phyloP scores from a whole-genome alignment of 1,139 yeast species.

The Saccharomyces hybrid region DNA sequence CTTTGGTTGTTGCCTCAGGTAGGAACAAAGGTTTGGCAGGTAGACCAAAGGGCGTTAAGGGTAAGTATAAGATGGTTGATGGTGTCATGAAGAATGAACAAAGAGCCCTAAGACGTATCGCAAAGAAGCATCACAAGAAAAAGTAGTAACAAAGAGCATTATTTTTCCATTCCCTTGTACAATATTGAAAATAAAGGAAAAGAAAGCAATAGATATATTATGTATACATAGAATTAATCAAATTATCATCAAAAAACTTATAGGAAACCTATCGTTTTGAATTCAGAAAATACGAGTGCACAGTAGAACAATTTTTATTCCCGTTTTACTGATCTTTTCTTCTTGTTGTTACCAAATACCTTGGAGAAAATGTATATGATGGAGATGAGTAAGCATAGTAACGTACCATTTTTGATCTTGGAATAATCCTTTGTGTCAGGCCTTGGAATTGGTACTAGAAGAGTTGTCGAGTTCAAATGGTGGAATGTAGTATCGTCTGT shows the following conservation, averaged over 20 bases:
- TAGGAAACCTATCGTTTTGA: not conserved
- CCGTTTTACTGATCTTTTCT: not conserved
- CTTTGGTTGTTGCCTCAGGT: constrained; percentile 87
- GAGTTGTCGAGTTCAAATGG: constrained; percentile 24
- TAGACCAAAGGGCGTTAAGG: constrained; percentile 94
- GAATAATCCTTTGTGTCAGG: constrained; percentile 28
- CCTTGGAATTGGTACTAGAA: constrained; percentile 33
- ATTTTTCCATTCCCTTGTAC: not conserved
- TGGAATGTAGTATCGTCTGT: constrained; percentile 39
- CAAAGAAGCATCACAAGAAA: constrained; percentile 63
- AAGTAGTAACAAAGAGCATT: constrained; percentile 5
- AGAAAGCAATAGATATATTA: not conserved
- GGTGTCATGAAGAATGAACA: constrained; percentile 96
- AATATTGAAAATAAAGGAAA: not conserved
- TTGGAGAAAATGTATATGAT: constrained; percentile 31
- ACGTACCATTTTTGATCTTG: constrained; percentile 30
- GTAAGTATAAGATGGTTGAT: constrained; percentile 98
- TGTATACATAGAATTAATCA: not conserved
- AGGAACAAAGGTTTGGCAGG: constrained; percentile 80
- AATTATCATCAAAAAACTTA: not conserved
- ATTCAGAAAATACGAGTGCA: not conserved
- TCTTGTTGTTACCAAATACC: constrained; percentile 13
- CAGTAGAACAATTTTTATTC: not conserved
- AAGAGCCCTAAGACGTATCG: constrained; percentile 83
- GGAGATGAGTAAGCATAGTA: constrained; percentile 29